A percentile compares a stretch with the other conserved stretches of the same genome.
These are phyloP conservation scores for Phoenix dactylifera DNA, from an alignment of 176 grass and related monocot species.

Conservation along the genomic window DNA sequence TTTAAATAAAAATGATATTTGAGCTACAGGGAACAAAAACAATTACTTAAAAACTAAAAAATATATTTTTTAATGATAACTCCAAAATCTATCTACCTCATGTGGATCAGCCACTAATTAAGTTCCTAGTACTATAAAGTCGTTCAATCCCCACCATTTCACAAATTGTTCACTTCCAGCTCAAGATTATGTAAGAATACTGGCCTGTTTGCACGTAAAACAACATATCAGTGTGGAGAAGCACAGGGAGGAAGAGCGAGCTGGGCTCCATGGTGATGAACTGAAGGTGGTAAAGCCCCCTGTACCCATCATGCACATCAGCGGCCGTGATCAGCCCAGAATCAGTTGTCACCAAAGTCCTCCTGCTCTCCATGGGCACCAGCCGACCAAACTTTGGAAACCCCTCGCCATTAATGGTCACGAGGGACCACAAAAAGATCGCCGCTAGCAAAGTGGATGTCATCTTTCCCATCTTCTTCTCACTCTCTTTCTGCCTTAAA, in stretches of 20 bases:
- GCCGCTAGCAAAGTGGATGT: no score
- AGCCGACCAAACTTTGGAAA: conserved; percentile 9
- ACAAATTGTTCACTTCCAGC: no score
- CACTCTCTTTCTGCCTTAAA: no score
- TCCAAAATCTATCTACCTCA: no score
- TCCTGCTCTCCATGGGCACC: conserved; percentile 54
- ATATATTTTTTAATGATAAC: no score
- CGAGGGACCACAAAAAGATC: no score
- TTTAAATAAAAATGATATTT: no score
- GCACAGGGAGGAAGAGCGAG: conserved; percentile 70
- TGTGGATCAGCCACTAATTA: no score
- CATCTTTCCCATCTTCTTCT: no score
- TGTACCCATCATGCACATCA: conserved; percentile 48
- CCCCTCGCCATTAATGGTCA: no score
- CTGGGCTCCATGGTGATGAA: conserved; percentile 81
- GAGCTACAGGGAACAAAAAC: no score
- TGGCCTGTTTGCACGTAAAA: conserved; percentile 76
- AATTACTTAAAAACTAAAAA: no score
- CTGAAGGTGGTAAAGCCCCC: conserved; percentile 48
- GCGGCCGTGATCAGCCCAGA: conserved; percentile 51
- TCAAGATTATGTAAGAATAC: conserved; percentile 8
- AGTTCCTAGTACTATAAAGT: neutral
- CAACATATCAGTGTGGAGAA: conserved; percentile 65
- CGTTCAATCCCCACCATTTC: neutral
- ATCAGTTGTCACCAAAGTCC: conserved; percentile 27